phyloP scores from a whole-genome alignment of 2,329 filamentous ascomycete species.

The Alternaria dauci region DNA sequence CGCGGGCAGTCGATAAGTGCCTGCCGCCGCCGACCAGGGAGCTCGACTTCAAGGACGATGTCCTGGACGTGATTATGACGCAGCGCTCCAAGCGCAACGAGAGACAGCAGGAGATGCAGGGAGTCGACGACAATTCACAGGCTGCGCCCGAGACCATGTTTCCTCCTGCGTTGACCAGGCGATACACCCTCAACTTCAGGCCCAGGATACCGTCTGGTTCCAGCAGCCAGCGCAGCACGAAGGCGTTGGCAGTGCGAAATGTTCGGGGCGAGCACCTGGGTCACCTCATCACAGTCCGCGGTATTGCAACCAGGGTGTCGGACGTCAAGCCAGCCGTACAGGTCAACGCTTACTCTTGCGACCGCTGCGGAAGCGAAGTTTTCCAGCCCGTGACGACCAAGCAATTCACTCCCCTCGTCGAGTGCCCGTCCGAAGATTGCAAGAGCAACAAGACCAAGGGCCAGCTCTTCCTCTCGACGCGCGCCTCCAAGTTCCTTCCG shows the following conservation, averaged over 20 bases:
- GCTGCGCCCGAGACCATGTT: conserved; percentile 80
- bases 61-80: conserved; percentile 95
- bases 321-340: conserved; percentile 98
- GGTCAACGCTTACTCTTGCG: conserved; percentile 97
- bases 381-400: conserved; percentile 95
- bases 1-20: conserved; percentile 84
- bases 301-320: conserved; percentile 93
- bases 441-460: conserved; percentile 90
- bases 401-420: conserved; percentile 84
- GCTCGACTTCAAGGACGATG: conserved; percentile 94
- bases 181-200: conserved; percentile 97
- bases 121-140: conserved; percentile 60
- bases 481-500: conserved; percentile 94
- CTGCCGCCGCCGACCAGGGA: conserved; percentile 82
- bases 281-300: conserved; percentile 89
- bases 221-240: conserved; percentile 64
- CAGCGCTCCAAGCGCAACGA: conserved; percentile 88
- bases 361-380: conserved; percentile 94
- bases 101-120: conserved; percentile 63
- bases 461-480: conserved; percentile 91
- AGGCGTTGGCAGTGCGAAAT: conserved; percentile 87
- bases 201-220: conserved; percentile 78
- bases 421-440: conserved; percentile 92
- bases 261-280: conserved; percentile 93
- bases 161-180: conserved; percentile 86